Base-by-base conservation (phyloP, 257 asterid genomes). In the Solanum chiquidenum region DNA sequence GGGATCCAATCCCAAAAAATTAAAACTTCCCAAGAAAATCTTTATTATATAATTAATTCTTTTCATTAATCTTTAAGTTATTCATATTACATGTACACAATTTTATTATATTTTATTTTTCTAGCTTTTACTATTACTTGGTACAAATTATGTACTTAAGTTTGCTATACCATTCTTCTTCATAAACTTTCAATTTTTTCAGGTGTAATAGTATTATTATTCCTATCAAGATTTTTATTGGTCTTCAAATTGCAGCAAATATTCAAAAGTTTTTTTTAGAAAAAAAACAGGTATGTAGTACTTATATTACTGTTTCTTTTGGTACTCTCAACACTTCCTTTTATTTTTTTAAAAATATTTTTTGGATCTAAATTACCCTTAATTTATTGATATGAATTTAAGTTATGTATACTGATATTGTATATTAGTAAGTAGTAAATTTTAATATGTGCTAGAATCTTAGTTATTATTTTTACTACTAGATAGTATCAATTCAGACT, bases 1-100 rank as follows among this genome's bases (percentile, higher is more conserved):
- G 42, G 27, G 87, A 85, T 85, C 87, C 87, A 85, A 85, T 85
- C 80, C 87, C 68, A 27, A 80, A 80, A 84, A 80, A 66, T 38
- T 64, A 64, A 66, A 27, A 23, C 3, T 25, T 33, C 35, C 86
- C 52, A 55, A 55, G 35, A 58, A 55, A 16, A 3, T 40, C 2
- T 23, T 60, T 16, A 16, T 84, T 83, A 33, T 40, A 42, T 75
- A 75, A 44, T 79, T 79, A 44, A 8, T 79, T 44, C 38, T 6
- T 79, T 79, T n/a, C 64, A 25, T 77, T 77, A 23, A 60, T 55
- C 20, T 38, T 52, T 77, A 42, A 79, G 64, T 34, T 44, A 5
- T 40, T 76, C 66, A 42, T 46, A 44, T 79, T 44, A 13, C 52
- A 40, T 55, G 62, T n/a, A 77, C 64, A 42, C 84, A 84, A 1